Conservation (phyloP, 352 stramenopile genomes). For the Aphanomyces invadans region DNA sequence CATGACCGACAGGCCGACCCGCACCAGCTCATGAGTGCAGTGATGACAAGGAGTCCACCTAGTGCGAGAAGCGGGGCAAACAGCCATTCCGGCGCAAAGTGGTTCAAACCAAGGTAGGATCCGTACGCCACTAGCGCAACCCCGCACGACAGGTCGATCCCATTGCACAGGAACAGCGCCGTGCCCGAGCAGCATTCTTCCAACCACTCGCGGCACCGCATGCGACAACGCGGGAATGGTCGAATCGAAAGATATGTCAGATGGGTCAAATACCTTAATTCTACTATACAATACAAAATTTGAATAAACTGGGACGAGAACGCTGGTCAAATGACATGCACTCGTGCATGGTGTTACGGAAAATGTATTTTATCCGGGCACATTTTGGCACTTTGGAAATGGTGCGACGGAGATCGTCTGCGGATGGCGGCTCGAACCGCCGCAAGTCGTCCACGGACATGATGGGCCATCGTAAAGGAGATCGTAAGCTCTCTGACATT, state of each 20-base stretch:
- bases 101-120: slow-evolving; percentile 56
- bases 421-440: neutral
- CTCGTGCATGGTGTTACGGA: neutral
- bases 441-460: slow-evolving; percentile 16
- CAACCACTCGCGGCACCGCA: slow-evolving; percentile 24
- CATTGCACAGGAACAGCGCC: slow-evolving; percentile 64
- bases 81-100: slow-evolving; percentile 60
- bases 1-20: slow-evolving; percentile 42
- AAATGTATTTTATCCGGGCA: slow-evolving; percentile 1
- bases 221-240: too few species aligned
- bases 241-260: neutral
- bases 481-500: slow-evolving; percentile 16
- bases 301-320: too few species aligned
- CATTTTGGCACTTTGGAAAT: neutral
- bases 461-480: neutral
- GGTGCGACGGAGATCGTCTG: slow-evolving; percentile 14
- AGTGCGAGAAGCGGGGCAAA: slow-evolving; percentile 52
- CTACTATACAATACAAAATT: too few species aligned
- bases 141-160: slow-evolving; percentile 53
- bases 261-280: too few species aligned
- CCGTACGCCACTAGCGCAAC: slow-evolving; percentile 50
- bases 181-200: slow-evolving; percentile 49
- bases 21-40: slow-evolving; percentile 55
- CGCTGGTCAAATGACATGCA: slow-evolving; percentile 1
- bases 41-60: slow-evolving; percentile 40